Conservation (phyloP, 2,329 filamentous ascomycete species). For the Fusarium pilosicola region DNA sequence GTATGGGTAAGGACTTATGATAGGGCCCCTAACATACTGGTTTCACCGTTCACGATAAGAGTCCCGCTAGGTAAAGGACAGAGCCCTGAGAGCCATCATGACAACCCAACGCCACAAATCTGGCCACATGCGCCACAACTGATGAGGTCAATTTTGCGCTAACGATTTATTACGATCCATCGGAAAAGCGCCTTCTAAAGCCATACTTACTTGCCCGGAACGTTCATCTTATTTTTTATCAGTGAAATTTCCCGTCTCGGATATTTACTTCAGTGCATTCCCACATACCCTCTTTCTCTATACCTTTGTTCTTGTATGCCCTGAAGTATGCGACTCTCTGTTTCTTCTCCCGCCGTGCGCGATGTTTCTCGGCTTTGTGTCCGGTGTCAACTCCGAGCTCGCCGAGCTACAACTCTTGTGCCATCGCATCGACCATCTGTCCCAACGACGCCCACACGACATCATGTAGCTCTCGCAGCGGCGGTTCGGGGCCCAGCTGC, state of each 20-base stretch:
- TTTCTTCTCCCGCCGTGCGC: constrained; percentile 39
- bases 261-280: background rate
- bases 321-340: constrained; percentile 42
- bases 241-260: background rate
- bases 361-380: constrained; percentile 49
- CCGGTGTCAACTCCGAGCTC: constrained; percentile 47
- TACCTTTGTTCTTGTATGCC: background rate
- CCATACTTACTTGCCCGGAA: background rate
- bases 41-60: background rate
- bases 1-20: background rate
- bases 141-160: constrained; percentile 13
- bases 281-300: background rate
- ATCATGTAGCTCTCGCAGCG: constrained; percentile 4
- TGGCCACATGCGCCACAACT: constrained; percentile 6
- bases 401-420: constrained; percentile 39
- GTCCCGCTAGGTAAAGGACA: background rate
- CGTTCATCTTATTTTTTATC: background rate
- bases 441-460: constrained; percentile 2
- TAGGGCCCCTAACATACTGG: background rate
- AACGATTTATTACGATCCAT: constrained; percentile 34
- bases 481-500: background rate
- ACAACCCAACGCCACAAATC: background rate
- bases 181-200: background rate
- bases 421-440: constrained; percentile 27
- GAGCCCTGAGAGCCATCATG: constrained; percentile 1